These are phyloP conservation scores for Phytopythium montanum DNA, from an alignment of 352 stramenopile genomes.

Conservation along the genomic window DNA sequence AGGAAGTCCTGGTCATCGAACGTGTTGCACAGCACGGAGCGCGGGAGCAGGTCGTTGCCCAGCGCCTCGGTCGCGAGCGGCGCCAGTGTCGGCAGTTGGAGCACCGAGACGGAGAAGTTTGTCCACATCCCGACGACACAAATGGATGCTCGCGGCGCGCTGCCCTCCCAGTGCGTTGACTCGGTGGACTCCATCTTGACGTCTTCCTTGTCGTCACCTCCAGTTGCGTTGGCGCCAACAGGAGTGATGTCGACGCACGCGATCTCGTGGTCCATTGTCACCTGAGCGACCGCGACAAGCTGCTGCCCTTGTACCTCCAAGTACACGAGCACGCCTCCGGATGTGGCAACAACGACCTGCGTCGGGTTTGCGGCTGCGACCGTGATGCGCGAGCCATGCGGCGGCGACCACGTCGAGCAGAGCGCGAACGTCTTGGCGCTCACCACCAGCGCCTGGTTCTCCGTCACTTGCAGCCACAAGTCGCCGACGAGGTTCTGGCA, in stretches of 20 bases:
- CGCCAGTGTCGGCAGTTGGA: constrained; percentile 77
- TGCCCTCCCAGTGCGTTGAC: constrained; percentile 54
- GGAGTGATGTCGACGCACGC: constrained; percentile 91
- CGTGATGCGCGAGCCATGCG: constrained; percentile 62
- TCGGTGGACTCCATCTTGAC: constrained; percentile 49
- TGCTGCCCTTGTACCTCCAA: constrained; percentile 69
- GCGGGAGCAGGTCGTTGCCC: constrained; percentile 79
- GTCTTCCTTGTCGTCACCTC: constrained; percentile 32
- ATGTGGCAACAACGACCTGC: constrained; percentile 91
- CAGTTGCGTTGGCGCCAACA: constrained; percentile 20
- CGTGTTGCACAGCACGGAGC: constrained; percentile 86
- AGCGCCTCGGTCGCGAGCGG: constrained; percentile 63
- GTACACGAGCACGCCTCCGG: constrained; percentile 89
- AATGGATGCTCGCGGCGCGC: constrained; percentile 43
- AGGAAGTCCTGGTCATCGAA: constrained; percentile 89
- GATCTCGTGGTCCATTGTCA: constrained; percentile 92
- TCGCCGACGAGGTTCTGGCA: constrained; percentile 91
- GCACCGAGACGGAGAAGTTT: constrained; percentile 89
- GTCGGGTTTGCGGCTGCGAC: constrained; percentile 85
- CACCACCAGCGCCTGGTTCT: constrained; percentile 89
- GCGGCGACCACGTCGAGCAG: constrained; percentile 78
- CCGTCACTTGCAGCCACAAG: constrained; percentile 93
- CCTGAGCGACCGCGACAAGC: constrained; percentile 59
- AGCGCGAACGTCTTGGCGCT: constrained; percentile 57
- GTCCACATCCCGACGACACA: constrained; percentile 91